Evolutionary conservation across 1,284 basidiomycete species (phyloP).

Genomic region (Inonotus hispidus): DNA sequence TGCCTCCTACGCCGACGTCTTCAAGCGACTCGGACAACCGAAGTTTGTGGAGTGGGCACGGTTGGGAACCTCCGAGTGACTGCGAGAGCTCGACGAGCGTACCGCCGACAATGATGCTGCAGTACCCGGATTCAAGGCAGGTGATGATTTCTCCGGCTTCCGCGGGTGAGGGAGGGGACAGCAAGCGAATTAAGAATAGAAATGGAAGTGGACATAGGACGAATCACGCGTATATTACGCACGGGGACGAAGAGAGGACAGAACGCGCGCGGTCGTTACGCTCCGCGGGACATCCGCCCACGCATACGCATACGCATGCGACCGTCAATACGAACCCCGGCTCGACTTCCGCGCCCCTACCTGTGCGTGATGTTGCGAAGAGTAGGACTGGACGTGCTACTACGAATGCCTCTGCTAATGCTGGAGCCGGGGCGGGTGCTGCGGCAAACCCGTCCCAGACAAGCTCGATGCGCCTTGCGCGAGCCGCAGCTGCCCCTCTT

Average conservation of each 20-base stretch:
- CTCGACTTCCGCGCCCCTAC: not conserved
- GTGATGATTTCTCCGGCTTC: slow-evolving; percentile 7
- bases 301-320: not conserved
- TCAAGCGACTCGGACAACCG: slow-evolving; percentile 33
- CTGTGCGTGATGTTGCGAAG: not conserved
- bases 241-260: slow-evolving; percentile 9
- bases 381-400: not conserved
- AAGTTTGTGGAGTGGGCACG: slow-evolving; percentile 30
- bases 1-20: slow-evolving; percentile 50
- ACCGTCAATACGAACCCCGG: no score
- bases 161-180: not conserved
- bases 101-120: slow-evolving; percentile 66
- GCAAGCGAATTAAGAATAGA: not conserved
- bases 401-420: not conserved
- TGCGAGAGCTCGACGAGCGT: slow-evolving; percentile 57
- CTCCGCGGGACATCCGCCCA: not conserved
- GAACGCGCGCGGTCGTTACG: slow-evolving; percentile 3
- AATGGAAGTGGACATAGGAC: not conserved
- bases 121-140: slow-evolving; percentile 52
- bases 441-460: not conserved
- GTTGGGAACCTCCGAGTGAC: slow-evolving; percentile 49
- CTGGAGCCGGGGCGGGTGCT: not conserved
- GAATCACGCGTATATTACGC: not conserved
- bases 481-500: slow-evolving; percentile 5
- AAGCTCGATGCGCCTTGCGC: slow-evolving; percentile 8